Evolutionary conservation across 2,329 filamentous ascomycete species (phyloP).

Genomic region (Zopfia rhizophila): DNA sequence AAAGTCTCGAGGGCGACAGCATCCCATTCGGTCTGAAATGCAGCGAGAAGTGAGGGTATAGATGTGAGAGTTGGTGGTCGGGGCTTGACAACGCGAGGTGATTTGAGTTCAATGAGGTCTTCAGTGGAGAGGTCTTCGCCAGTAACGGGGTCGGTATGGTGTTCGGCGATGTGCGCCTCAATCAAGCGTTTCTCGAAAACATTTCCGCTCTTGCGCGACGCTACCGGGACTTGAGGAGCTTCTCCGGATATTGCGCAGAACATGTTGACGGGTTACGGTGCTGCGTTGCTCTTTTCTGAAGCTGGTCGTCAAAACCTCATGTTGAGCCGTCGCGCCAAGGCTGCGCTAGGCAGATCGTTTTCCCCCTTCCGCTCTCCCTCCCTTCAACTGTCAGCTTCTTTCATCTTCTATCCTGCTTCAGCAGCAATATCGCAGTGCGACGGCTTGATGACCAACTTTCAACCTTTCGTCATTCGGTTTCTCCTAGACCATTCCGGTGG

Average conservation of each 20-base stretch:
- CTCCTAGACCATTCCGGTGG: too few species aligned
- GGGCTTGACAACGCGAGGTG: slow-evolving; percentile 83
- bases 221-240: slow-evolving; percentile 92
- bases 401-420: too few species aligned
- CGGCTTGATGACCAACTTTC: too few species aligned
- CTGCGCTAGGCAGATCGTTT: too few species aligned
- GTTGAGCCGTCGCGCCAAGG: too few species aligned
- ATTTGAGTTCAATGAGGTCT: slow-evolving; percentile 89
- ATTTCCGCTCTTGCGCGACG: slow-evolving; percentile 92
- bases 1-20: slow-evolving; percentile 90
- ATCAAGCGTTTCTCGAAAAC: slow-evolving; percentile 96
- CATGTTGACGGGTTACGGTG: slow-evolving; percentile 34
- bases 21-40: slow-evolving; percentile 99
- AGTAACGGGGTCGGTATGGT: slow-evolving; percentile 91
- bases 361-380: too few species aligned
- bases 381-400: too few species aligned
- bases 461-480: too few species aligned
- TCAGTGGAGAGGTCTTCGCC: slow-evolving; percentile 84
- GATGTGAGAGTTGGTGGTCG: slow-evolving; percentile 94
- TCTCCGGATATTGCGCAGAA: slow-evolving; percentile 85
- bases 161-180: slow-evolving; percentile 91
- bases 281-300: too few species aligned
- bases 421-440: too few species aligned
- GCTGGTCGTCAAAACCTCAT: too few species aligned
- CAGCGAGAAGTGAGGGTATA: slow-evolving; percentile 90